These are phyloP conservation scores for Amylocystis lapponica DNA, from an alignment of 768 basidiomycete genomes.

Conservation along the genomic window DNA sequence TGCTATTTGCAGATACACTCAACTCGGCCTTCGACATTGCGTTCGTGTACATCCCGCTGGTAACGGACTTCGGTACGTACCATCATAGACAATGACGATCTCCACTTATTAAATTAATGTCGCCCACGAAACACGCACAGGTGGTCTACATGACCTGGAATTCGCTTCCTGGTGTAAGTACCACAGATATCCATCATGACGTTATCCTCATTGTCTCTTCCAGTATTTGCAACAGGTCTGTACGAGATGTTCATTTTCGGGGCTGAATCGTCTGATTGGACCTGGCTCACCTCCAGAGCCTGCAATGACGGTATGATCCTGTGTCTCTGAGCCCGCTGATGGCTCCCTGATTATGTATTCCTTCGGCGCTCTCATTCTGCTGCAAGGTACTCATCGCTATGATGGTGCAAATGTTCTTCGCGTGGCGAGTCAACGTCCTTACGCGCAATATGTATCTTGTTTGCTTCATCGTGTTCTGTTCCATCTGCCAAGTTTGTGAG, in stretches of 20 bases:
- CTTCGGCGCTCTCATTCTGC: not conserved
- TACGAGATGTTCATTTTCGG: not conserved
- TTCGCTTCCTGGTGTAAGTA: slow-evolving; percentile 5
- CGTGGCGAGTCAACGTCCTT: slow-evolving; percentile 29
- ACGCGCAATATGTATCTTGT: slow-evolving; percentile 15
- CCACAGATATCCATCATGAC: no score
- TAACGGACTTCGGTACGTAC: slow-evolving; percentile 15
- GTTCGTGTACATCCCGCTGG: slow-evolving; percentile 15
- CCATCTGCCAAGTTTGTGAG: slow-evolving; percentile 12
- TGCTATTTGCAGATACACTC: slow-evolving; percentile 15
- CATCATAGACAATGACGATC: no score
- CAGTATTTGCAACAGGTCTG: slow-evolving; percentile 8
- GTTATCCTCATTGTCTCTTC: not conserved
- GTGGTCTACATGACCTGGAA: no score
- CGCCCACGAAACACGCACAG: no score
- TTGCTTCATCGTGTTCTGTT: slow-evolving; percentile 5
- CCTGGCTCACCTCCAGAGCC: not conserved
- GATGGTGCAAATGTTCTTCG: slow-evolving; percentile 38
- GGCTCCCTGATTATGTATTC: not conserved
- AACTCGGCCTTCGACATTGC: slow-evolving; percentile 17
- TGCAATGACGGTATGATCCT: not conserved
- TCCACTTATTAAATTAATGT: no score
- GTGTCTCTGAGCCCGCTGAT: no score
- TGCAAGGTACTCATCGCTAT: slow-evolving; percentile 31
- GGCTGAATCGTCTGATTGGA: not conserved